Percentiles rank a stretch among this genome's conserved stretches.
phyloP scores from a whole-genome alignment of 1,284 basidiomycete genomes.

The Sanghuangporus sanghuang region DNA sequence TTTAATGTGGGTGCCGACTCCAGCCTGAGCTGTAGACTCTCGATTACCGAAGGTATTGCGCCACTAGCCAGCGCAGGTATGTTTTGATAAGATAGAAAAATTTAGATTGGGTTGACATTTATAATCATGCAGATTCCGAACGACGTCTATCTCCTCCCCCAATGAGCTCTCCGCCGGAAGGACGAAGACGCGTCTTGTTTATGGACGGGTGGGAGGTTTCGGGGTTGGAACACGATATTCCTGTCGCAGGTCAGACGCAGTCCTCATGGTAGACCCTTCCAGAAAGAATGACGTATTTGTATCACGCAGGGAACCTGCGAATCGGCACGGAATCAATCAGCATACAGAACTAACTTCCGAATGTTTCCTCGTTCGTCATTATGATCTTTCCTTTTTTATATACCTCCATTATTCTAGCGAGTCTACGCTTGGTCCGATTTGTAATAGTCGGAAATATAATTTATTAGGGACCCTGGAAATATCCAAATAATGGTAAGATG shows the following conservation, averaged over 20 bases:
- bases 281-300: background rate
- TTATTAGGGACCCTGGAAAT: background rate
- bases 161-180: background rate
- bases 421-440: background rate
- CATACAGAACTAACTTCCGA: background rate
- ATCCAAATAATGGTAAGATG: background rate
- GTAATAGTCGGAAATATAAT: background rate
- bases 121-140: background rate
- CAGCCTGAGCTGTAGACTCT: background rate
- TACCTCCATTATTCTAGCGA: background rate
- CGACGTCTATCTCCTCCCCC: background rate
- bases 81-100: background rate
- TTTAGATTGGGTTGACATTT: background rate
- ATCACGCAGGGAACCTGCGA: background rate
- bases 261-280: background rate
- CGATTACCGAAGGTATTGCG: background rate
- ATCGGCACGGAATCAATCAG: background rate
- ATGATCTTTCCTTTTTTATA: background rate
- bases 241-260: background rate
- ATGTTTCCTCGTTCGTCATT: background rate
- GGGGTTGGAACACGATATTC: background rate
- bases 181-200: conserved; percentile 6
- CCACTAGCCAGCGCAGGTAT: background rate
- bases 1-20: background rate
- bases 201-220: conserved; percentile 7